Conservation (phyloP, 208 protist genomes). For the Trypanosoma avium region DNA sequence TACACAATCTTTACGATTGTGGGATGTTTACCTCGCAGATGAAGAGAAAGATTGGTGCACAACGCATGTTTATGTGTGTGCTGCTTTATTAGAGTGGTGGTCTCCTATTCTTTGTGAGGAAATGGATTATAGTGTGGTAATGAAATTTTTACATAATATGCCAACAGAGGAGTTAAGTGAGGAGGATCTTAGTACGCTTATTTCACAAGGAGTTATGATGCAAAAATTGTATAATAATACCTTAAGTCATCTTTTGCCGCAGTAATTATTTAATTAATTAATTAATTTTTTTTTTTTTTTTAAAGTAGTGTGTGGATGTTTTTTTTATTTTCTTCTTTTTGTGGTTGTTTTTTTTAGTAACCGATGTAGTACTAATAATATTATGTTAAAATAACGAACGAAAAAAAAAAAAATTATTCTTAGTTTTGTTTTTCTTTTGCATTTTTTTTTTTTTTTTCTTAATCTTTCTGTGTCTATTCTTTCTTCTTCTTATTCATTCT, state of each 20-base stretch:
- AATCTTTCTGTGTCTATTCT: neutral
- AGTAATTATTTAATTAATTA: neutral
- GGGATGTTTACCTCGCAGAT: conserved; percentile 90
- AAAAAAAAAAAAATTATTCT: conserved; percentile 1
- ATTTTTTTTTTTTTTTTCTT: conserved; percentile 14
- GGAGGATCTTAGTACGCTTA: conserved; percentile 54
- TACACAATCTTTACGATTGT: conserved; percentile 74
- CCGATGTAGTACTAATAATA: no score
- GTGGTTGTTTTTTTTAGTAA: no score
- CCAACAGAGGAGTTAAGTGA: conserved; percentile 56
- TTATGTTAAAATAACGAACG: neutral
- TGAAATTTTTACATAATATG: conserved; percentile 72
- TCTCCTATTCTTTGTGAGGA: conserved; percentile 47
- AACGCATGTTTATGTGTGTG: conserved; percentile 89
- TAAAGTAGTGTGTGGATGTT: no score
- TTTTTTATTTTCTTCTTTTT: conserved; percentile 16
- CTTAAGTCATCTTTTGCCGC: conserved; percentile 22
- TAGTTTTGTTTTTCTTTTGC: conserved; percentile 22
- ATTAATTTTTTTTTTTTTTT: neutral
- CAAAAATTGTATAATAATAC: conserved; percentile 66
- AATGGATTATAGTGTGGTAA: conserved; percentile 54
- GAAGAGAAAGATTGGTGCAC: conserved; percentile 57
- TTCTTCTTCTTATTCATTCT: neutral
- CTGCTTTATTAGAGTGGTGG: conserved; percentile 77
- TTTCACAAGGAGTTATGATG: conserved; percentile 67